Base-by-base conservation (phyloP, 2,329 filamentous ascomycete species). In the Xylaria sp. region DNA sequence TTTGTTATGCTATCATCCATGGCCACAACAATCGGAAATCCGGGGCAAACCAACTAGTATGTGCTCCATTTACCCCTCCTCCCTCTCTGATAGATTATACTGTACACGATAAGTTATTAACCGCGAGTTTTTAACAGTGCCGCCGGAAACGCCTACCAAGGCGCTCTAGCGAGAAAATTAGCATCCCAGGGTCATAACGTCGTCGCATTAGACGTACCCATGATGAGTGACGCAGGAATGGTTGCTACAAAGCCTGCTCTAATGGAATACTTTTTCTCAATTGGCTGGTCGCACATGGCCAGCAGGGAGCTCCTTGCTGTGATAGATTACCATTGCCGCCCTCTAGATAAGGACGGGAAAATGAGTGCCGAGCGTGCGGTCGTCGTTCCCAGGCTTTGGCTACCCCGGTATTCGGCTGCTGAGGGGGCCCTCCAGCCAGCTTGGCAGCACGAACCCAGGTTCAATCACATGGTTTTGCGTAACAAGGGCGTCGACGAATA, bases 221-320 rank as follows among this genome's bases (percentile, higher is more conserved):
- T 65, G 68, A 71, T 72, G 66, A 59, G 61, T 21, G 66, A 65
- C 11, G 63, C 67, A n/a, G 67, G 70, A 41, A 68, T 70, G 52
- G 61, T 72, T 11, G 67, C 66, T 8, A 68, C 70, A 19, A 65
- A 51, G 27, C 46, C 53, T 27, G 57, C 23, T 13, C 8, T 44
- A 13, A 44, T 51, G 47, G 49, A 40, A 15, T 52, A 17, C 63
- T 62, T 59, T 44, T 43, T 41, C 54, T 58, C 47, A 4, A 57
- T 40, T 58, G 64, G 29, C 15, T 58, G 35, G 47, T 33, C 46
- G 21, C 58, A 64, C 8, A 65, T 73, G 41, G 63, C 65, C 4
- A 62, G 54, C 6, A 33, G 38, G 6, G 71, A 74, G 29, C 47
- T 73, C 4, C 58, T 70, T n/a, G 65, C 67, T 3, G 35, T 69